Evolutionary conservation across 345 rosid species (phyloP).

Genomic region (Populus tremula): DNA sequence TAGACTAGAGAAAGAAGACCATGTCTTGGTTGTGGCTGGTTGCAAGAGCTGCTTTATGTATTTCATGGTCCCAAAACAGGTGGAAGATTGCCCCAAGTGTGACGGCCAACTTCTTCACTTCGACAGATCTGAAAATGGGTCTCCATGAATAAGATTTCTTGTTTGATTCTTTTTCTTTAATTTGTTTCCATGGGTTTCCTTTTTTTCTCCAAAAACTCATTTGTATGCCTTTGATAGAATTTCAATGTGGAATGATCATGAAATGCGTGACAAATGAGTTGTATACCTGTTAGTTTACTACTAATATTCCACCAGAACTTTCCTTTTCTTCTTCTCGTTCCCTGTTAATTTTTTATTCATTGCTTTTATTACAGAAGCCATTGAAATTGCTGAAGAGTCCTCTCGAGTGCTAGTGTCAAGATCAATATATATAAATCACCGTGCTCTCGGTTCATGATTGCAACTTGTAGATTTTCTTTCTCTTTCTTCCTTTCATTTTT

Average conservation of each 20-base stretch:
- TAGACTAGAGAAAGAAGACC: constrained; percentile 34
- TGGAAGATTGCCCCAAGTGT: constrained; percentile 81
- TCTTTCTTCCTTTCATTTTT: background rate
- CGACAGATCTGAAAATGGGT: constrained; percentile 49
- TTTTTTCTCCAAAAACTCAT: constrained; percentile 1
- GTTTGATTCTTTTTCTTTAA: background rate
- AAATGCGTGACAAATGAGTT: constrained; percentile 25
- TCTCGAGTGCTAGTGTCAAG: background rate
- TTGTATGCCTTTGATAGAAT: constrained; percentile 24
- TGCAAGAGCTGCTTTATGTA: constrained; percentile 95
- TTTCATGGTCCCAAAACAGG: constrained; percentile 82
- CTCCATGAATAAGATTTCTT: constrained; percentile 31
- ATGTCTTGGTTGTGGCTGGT: constrained; percentile 82
- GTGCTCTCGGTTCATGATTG: constrained; percentile 10
- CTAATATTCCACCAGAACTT: background rate
- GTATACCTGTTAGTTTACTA: constrained; percentile 1
- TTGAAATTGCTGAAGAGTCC: background rate
- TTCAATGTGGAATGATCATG: constrained; percentile 35
- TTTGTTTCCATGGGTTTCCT: constrained; percentile 2
- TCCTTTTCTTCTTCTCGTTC: background rate
- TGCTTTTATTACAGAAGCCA: background rate
- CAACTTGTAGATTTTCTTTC: constrained; percentile 15
- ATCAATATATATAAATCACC: constrained; percentile 16
- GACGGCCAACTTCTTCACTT: constrained; percentile 77
- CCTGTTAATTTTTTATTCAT: background rate